Conservation (phyloP, 2,329 filamentous ascomycete species). For the Paraphoma chrysanthemicola region DNA sequence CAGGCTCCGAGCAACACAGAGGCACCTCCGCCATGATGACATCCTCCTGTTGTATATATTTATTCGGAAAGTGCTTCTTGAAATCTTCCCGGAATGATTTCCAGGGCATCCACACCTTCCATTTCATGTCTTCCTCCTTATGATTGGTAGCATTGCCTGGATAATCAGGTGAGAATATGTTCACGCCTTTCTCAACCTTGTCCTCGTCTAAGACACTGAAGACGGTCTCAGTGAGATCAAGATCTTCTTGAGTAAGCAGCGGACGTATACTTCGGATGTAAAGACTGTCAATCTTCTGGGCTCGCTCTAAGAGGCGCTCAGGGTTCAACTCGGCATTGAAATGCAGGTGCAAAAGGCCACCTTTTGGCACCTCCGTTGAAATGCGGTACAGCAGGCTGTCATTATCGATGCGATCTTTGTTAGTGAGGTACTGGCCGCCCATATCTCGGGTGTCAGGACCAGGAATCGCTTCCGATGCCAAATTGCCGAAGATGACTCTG, state of each 20-base stretch:
- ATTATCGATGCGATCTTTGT: slow-evolving; percentile 53
- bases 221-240: slow-evolving; percentile 65
- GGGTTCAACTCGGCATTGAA: slow-evolving; percentile 78
- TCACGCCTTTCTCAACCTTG: slow-evolving; percentile 27
- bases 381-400: slow-evolving; percentile 65
- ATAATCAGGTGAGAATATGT: slow-evolving; percentile 62
- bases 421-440: slow-evolving; percentile 56
- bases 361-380: slow-evolving; percentile 70
- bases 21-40: slow-evolving; percentile 7
- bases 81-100: slow-evolving; percentile 52
- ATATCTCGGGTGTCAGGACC: slow-evolving; percentile 50
- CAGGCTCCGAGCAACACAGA: slow-evolving; percentile 22
- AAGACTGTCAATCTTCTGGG: slow-evolving; percentile 63
- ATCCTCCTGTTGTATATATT: slow-evolving; percentile 13
- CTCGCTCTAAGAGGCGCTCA: slow-evolving; percentile 64
- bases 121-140: slow-evolving; percentile 11
- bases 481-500: slow-evolving; percentile 50
- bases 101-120: slow-evolving; percentile 54
- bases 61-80: slow-evolving; percentile 33
- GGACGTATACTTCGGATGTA: slow-evolving; percentile 70
- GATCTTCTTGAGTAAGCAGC: slow-evolving; percentile 53
- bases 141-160: slow-evolving; percentile 38
- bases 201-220: slow-evolving; percentile 60
- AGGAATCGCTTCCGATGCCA: slow-evolving; percentile 52
- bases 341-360: slow-evolving; percentile 75